These are phyloP conservation scores for Starmerella davenportii DNA, from an alignment of 805 yeast genomes.

Conservation along the genomic window DNA sequence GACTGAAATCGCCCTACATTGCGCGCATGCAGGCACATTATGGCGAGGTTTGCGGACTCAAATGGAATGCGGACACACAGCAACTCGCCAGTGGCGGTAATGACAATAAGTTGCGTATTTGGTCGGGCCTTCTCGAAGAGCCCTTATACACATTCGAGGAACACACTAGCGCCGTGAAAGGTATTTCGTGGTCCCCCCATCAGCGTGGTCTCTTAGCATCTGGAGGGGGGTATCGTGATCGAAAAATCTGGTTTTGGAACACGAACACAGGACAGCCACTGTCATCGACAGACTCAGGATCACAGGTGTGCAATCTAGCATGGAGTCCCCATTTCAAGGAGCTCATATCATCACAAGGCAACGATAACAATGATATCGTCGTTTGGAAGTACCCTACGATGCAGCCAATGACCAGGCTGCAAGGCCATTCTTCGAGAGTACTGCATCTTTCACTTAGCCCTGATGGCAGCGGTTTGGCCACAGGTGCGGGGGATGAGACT, in stretches of 20 bases:
- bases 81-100: conserved; percentile 91
- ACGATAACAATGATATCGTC: conserved; percentile 71
- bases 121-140: conserved; percentile 55
- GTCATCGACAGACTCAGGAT: conserved; percentile 80
- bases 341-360: conserved; percentile 87
- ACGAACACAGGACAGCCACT: conserved; percentile 57
- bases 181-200: conserved; percentile 95
- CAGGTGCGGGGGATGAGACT: conserved; percentile 98
- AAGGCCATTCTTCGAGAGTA: conserved; percentile 89
- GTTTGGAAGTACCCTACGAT: conserved; percentile 87
- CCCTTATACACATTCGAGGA: conserved; percentile 64
- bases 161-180: conserved; percentile 91
- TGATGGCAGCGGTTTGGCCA: conserved; percentile 89
- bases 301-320: conserved; percentile 83
- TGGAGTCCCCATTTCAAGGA: conserved; percentile 92
- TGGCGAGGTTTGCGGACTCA: conserved; percentile 91
- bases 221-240: conserved; percentile 95
- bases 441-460: conserved; percentile 78
- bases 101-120: conserved; percentile 68
- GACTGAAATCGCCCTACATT: conserved; percentile 67
- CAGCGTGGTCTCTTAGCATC: conserved; percentile 83
- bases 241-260: conserved; percentile 82
- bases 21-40: conserved; percentile 55
- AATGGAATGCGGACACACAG: conserved; percentile 83
- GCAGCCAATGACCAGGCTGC: conserved; percentile 82